Conservation (phyloP, 371 early-diverging fungal species). For the Mucor sp. region DNA sequence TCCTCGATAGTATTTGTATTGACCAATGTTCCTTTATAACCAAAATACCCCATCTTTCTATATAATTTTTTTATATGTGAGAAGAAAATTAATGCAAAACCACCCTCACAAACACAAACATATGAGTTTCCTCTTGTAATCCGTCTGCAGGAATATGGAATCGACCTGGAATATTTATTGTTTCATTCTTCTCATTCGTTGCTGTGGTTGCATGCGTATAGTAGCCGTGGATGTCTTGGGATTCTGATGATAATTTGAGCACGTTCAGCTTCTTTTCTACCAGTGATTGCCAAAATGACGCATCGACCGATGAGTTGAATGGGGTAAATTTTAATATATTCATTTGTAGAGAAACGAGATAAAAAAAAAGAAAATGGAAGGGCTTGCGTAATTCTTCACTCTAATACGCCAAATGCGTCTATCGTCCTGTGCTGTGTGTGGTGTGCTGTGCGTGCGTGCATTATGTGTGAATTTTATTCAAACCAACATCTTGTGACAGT, state of each 20-base stretch:
- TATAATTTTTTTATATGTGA: not conserved
- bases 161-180: conserved; percentile 24
- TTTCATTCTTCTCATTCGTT: conserved; percentile 18
- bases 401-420: not conserved
- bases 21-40: conserved; percentile 60
- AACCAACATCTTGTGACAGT: not conserved
- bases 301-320: conserved; percentile 82
- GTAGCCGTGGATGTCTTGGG: conserved; percentile 60
- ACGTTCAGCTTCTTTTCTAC: conserved; percentile 81
- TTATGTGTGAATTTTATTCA: not conserved
- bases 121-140: conserved; percentile 24
- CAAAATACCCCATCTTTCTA: conserved; percentile 22
- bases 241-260: conserved; percentile 72
- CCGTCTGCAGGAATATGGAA: conserved; percentile 39
- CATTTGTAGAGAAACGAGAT: not conserved
- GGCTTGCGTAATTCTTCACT: not conserved
- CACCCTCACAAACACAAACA: conserved; percentile 15
- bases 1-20: conserved; percentile 95
- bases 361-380: not conserved
- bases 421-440: not conserved
- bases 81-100: not conserved
- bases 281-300: conserved; percentile 89
- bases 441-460: not conserved
- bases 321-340: conserved; percentile 80
- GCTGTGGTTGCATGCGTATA: conserved; percentile 58